Conservation (phyloP, 805 yeast genomes). For the Saccharomycopsis synnaedendra region DNA sequence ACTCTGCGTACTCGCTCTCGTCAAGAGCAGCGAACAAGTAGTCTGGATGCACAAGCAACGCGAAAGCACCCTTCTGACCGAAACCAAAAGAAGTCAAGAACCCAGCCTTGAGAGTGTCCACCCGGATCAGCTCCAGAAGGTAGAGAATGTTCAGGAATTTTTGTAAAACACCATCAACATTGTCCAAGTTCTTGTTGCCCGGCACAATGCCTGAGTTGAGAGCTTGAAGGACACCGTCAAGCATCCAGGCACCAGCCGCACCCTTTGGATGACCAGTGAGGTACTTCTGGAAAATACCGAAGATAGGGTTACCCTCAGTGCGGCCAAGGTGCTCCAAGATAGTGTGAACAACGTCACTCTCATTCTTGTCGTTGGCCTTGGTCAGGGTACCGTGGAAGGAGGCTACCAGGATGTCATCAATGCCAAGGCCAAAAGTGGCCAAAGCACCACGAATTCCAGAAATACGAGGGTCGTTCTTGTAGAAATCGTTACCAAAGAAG, state of each 20-base stretch:
- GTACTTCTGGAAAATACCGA: slow-evolving; percentile 98
- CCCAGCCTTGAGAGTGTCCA: slow-evolving; percentile 96
- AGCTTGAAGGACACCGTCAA: slow-evolving; percentile 94
- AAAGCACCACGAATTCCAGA: slow-evolving; percentile 96
- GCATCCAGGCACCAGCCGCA: slow-evolving; percentile 99
- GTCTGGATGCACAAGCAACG: slow-evolving; percentile 84
- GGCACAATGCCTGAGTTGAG: slow-evolving; percentile 90
- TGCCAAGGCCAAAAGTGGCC: slow-evolving; percentile 84
- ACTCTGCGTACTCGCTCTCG: slow-evolving; percentile 57
- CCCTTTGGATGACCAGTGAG: slow-evolving; percentile 99
- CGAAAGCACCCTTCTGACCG: slow-evolving; percentile 99
- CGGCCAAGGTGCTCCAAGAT: slow-evolving; percentile 96
- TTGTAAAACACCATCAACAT: slow-evolving; percentile 75
- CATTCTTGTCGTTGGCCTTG: slow-evolving; percentile 97
- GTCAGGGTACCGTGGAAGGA: slow-evolving; percentile 99
- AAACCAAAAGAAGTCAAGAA: slow-evolving; percentile 97
- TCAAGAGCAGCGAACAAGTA: slow-evolving; percentile 80
- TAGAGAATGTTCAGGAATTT: slow-evolving; percentile 80
- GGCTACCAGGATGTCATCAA: slow-evolving; percentile 93
- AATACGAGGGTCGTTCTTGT: slow-evolving; percentile 81
- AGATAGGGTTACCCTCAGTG: slow-evolving; percentile 93
- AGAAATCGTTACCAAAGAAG: slow-evolving; percentile 95
- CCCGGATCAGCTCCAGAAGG: slow-evolving; percentile 88
- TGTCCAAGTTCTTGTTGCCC: slow-evolving; percentile 98
- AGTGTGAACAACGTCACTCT: slow-evolving; percentile 77